Evolutionary conservation across 2,329 filamentous ascomycete species (phyloP), one percentile per base, ranked within the genome.

Genomic region (Pseudogymnoascus sp.): DNA sequence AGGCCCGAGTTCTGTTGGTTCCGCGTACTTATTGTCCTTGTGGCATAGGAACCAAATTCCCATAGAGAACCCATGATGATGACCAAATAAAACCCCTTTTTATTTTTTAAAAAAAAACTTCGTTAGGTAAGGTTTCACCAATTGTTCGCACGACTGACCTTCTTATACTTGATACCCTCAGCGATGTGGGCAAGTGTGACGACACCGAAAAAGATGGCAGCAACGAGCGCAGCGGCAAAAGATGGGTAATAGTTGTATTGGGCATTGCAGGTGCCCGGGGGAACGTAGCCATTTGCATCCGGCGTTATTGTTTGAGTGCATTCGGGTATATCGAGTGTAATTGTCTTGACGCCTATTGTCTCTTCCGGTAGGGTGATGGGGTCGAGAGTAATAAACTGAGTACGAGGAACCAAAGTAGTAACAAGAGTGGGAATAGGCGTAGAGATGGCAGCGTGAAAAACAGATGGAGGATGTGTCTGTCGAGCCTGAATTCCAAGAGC

Each of bases 31-130:
- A 77, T 64, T 0, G 73, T 66, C 28, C 77, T 76, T 16, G 76
- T 65, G 6, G 75, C 63, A 64, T 72, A 80, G 8, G 72, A 71
- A 1, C 67, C 65, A n/a, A 73, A 66, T 65, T 80, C 77, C 76
- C 77, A 79, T 0, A 66, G 25, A 2, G 67, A 65, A 7, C 74
- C 77, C 70, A 79, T 75, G 41, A 78, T 72, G 8, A 80, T 72
- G 3, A 78, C 74, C 74, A 73, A 77, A 60, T 70, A 74, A 63
- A 77, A 76, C 22, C 66, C 65, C 68, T 69, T 35, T 61, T 3
- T 8, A 12, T 11, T 12, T 61, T n/a, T n/a, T n/a, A n/a, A n/a
- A n/a, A n/a, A n/a, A 16, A 57, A 60, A 14, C 1, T 32, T 20
- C 16, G 28, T 54, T 32, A 54, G 47, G 12, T 32, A 20, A 32